These are phyloP conservation scores for Benincasa hispida DNA, from an alignment of 306 rosid genomes.

Conservation along the genomic window DNA sequence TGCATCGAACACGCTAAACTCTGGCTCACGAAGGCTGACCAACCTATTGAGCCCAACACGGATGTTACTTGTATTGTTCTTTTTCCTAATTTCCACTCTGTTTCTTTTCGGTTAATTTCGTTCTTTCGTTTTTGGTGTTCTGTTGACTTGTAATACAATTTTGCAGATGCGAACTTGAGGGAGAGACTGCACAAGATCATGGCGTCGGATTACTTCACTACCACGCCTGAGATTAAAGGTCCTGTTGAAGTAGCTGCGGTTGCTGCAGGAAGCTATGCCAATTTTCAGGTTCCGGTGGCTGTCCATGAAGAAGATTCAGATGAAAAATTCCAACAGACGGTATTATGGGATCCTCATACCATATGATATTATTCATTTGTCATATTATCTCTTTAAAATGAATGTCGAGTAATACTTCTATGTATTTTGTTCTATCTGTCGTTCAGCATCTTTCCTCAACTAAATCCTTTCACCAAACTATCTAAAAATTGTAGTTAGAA, in stretches of 20 bases:
- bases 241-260: conserved; percentile 78
- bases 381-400: neutral
- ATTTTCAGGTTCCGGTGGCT: conserved; percentile 59
- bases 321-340: conserved; percentile 54
- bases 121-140: neutral
- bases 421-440: neutral
- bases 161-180: conserved; percentile 63
- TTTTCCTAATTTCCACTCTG: neutral
- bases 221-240: conserved; percentile 86
- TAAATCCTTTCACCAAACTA: neutral
- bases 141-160: neutral
- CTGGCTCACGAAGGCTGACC: conserved; percentile 60
- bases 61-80: conserved; percentile 50
- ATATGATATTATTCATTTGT: neutral
- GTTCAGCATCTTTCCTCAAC: neutral
- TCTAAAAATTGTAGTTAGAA: neutral
- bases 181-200: conserved; percentile 76
- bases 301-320: conserved; percentile 40
- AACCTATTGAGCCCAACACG: conserved; percentile 48
- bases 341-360: conserved; percentile 11
- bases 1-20: conserved; percentile 86
- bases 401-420: neutral
- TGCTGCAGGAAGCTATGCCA: conserved; percentile 56
- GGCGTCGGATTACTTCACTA: conserved; percentile 77
- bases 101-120: neutral